A percentile compares a stretch with the other conserved stretches of the same genome.
These are phyloP conservation scores for Aureobasidium sp. DNA, from an alignment of 2,329 filamentous ascomycete genomes.

Conservation along the genomic window DNA sequence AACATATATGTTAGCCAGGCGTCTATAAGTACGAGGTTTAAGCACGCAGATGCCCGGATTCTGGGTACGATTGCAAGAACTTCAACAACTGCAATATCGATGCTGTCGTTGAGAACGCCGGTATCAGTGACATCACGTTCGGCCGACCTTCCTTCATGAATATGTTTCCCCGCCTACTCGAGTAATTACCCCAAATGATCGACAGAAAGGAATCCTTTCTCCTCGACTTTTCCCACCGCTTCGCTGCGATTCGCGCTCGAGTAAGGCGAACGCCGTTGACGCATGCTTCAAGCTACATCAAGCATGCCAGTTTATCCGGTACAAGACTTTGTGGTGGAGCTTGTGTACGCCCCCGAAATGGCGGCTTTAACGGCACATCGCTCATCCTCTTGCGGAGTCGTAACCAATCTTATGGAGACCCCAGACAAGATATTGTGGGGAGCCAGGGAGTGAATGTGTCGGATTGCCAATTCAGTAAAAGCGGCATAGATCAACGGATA, in stretches of 20 bases:
- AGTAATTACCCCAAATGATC: neutral
- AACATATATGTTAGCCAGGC: no score
- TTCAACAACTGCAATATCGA: neutral
- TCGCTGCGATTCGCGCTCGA: neutral
- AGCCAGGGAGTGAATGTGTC: neutral
- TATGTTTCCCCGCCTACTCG: neutral
- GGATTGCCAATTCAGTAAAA: neutral
- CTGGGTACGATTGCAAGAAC: neutral
- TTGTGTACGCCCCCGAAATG: neutral
- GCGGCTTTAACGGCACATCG: neutral
- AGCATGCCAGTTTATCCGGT: constrained; percentile 14
- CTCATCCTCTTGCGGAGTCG: neutral
- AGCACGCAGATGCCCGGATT: no score
- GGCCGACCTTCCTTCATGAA: neutral
- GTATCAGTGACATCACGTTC: neutral
- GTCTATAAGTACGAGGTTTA: no score
- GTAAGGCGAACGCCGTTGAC: constrained; percentile 8
- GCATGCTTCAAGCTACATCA: neutral
- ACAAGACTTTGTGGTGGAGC: neutral
- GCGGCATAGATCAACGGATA: neutral
- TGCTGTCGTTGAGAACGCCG: neutral
- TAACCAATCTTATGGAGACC: constrained; percentile 1
- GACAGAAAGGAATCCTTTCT: neutral
- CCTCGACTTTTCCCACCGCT: neutral
- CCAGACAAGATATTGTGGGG: neutral